Conservation (phyloP, 495 filamentous ascomycete genomes). For the Penicillium lividum region DNA sequence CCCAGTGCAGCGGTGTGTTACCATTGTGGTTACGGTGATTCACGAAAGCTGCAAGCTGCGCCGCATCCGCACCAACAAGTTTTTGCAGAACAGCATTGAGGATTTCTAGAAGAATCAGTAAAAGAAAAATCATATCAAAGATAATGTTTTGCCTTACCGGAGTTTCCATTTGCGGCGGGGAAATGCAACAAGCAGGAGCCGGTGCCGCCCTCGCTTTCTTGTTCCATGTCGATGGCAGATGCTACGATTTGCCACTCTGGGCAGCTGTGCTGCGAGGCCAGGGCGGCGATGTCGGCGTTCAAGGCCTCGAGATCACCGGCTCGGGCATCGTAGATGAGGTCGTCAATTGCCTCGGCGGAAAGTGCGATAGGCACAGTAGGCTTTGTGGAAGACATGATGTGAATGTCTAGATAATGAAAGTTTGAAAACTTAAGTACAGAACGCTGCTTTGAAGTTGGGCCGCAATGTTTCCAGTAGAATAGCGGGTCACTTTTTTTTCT, state of each 20-base stretch:
- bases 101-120: conserved; percentile 37
- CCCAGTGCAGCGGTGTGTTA: conserved; percentile 92
- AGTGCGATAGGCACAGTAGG: conserved; percentile 44
- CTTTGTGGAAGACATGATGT: conserved; percentile 23
- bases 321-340: conserved; percentile 83
- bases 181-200: conserved; percentile 71
- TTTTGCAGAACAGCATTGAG: conserved; percentile 50
- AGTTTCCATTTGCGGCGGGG: conserved; percentile 84
- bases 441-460: background rate
- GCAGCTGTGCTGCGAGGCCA: conserved; percentile 56
- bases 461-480: conserved; percentile 1
- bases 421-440: background rate
- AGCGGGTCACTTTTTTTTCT: conserved; percentile 3
- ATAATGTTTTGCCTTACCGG: conserved; percentile 50
- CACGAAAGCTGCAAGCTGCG: conserved; percentile 45
- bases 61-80: conserved; percentile 30
- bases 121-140: too few relatives aligned
- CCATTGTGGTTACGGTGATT: conserved; percentile 74
- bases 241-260: conserved; percentile 58
- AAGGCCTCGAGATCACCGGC: conserved; percentile 72
- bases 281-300: conserved; percentile 53
- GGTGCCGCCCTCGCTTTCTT: conserved; percentile 60
- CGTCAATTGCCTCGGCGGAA: conserved; percentile 77
- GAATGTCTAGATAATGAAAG: background rate
- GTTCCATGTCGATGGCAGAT: conserved; percentile 66